These are phyloP conservation scores for Colletotrichum sp. DNA, from an alignment of 2,329 filamentous ascomycete genomes.

Conservation along the genomic window DNA sequence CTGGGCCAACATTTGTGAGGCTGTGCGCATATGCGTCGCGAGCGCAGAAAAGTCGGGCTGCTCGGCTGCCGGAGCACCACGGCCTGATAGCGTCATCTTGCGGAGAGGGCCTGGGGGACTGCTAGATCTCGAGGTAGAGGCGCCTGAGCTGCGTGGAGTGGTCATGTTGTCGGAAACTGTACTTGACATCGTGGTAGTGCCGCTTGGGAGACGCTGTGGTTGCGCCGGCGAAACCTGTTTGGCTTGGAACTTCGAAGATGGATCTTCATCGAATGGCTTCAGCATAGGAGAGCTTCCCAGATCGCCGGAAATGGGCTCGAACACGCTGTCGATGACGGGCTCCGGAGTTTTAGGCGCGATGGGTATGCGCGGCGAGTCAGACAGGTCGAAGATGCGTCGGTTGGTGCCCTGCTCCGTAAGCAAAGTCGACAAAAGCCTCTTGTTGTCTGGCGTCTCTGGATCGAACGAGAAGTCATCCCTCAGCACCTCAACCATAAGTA, in stretches of 20 bases:
- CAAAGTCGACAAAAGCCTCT: constrained; percentile 65
- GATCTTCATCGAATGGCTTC: constrained; percentile 57
- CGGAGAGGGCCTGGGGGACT: constrained; percentile 67
- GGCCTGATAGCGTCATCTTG: constrained; percentile 64
- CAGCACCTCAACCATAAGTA: constrained; percentile 84
- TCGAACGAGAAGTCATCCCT: constrained; percentile 85
- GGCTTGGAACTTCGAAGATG: constrained; percentile 19
- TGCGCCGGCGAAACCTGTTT: constrained; percentile 35
- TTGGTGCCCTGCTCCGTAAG: constrained; percentile 61
- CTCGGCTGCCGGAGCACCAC: constrained; percentile 62
- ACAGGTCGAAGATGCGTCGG: constrained; percentile 69
- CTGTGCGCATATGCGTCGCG: constrained; percentile 86
- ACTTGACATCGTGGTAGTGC: constrained; percentile 61
- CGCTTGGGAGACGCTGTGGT: constrained; percentile 64
- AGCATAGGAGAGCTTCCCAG: constrained; percentile 76
- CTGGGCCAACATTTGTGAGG: constrained; percentile 86
- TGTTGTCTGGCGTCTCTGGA: constrained; percentile 75
- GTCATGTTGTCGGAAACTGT: constrained; percentile 65
- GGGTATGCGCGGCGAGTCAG: constrained; percentile 66
- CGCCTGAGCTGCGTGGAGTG: constrained; percentile 74
- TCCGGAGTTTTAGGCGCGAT: constrained; percentile 46
- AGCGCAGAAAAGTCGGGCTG: constrained; percentile 83
- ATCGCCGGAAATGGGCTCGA: constrained; percentile 82
- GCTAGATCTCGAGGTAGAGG: constrained; percentile 69
- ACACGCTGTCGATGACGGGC: constrained; percentile 71